Evolutionary conservation across 2,329 filamentous ascomycete genomes (phyloP), one percentile per base, ranked within the genome.

Genomic region (Thielaviopsis ethacetica): DNA sequence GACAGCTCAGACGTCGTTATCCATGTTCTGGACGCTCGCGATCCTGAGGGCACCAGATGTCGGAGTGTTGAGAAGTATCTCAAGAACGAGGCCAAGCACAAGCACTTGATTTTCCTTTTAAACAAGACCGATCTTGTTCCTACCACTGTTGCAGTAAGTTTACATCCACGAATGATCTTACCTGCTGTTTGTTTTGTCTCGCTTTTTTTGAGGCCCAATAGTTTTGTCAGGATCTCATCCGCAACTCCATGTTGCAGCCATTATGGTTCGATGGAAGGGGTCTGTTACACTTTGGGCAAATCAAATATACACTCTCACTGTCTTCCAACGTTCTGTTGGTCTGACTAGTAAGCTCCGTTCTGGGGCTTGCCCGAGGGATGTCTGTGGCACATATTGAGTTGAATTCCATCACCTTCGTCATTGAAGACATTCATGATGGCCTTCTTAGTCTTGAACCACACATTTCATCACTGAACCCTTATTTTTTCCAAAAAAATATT

Each of bases 281-380:
- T 88, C 91, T 94, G 93, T 98, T 98, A 98, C 88, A 89, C 86
- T 86, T 83, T 88, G 96, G 93, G 93, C 85, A 97, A 82, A 98
- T 84, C 72, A 77, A 96, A 69, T 68, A 71, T 77, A 78, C 75
- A 65, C 68, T 67, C 71, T 69, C 65, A 69, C 64, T 67, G 68
- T 61, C 66, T 64, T 63, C 61, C 65, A 65, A 65, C 67, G 64
- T 70, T 65, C 58, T 67, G 67, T 68, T 69, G 66, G 66, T 77
- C 34, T 53, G 81, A 78, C 80, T 84, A 86, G 85, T 76, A 76
- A 78, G 76, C 80, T 78, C 87, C 90, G 91, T 97, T 83, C 89
- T 97, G 93, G 88, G 78, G 67, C 80, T 74, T 75, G 78, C 89
- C 86, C 78, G 77, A 83, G 84, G 85, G 79, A 53, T 59, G 75